Percentiles rank a stretch among this genome's conserved stretches.
Evolutionary conservation across 2,329 filamentous ascomycete genomes (phyloP).

Genomic region (Stemphylium lycopersici): DNA sequence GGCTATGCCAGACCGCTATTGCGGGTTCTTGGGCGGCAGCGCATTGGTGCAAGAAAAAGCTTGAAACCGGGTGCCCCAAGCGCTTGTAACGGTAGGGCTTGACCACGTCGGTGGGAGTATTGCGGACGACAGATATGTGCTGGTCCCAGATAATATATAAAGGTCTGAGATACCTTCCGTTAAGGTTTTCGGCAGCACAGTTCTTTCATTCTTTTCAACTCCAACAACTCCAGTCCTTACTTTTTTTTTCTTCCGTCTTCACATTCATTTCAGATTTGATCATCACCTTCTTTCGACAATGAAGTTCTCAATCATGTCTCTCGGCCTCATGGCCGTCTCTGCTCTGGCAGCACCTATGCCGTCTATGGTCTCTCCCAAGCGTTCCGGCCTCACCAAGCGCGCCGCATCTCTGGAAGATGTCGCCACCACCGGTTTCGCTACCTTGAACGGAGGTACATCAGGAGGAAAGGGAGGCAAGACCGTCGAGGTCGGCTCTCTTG

Average conservation of each 20-base stretch:
- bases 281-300: conserved; percentile 22
- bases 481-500: conserved; percentile 44
- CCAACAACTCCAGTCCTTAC: conserved; percentile 19
- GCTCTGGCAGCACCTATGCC: conserved; percentile 44
- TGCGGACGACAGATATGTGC: not conserved
- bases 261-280: conserved; percentile 20
- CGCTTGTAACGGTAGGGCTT: conserved; percentile 12
- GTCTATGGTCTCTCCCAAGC: conserved; percentile 28
- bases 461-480: conserved; percentile 48
- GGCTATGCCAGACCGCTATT: conserved; percentile 6
- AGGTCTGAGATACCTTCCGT: conserved; percentile 4
- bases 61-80: conserved; percentile 15
- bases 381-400: conserved; percentile 31
- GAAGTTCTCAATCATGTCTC: conserved; percentile 40
- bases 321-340: conserved; percentile 38
- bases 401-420: conserved; percentile 36
- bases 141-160: conserved; percentile 14
- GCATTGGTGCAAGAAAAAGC: conserved; percentile 12
- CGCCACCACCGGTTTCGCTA: conserved; percentile 42
- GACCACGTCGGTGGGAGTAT: conserved; percentile 3
- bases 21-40: conserved; percentile 2
- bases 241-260: conserved; percentile 13
- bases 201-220: conserved; percentile 26
- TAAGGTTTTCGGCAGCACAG: conserved; percentile 16
- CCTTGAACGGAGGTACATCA: conserved; percentile 46